phyloP scores from a whole-genome alignment of 2,329 filamentous ascomycete genomes.

The Talaromyces verruculosus region DNA sequence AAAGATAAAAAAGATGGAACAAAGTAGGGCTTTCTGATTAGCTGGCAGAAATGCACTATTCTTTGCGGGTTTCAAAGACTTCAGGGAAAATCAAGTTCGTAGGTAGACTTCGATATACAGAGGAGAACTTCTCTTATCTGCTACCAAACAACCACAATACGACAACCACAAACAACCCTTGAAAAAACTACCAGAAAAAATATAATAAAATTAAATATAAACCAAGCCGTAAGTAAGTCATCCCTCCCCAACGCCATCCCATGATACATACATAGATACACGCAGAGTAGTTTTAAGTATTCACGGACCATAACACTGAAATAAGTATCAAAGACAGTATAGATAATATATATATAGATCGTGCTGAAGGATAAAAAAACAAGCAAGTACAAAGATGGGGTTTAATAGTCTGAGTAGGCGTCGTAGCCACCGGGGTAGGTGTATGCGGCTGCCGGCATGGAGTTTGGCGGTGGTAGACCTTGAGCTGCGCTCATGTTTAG shows the following conservation, averaged over 20 bases:
- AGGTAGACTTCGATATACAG: too few species aligned
- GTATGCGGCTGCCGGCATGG: slow-evolving; percentile 29
- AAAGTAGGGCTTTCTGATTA: too few species aligned
- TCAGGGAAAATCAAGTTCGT: too few species aligned
- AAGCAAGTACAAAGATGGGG: slow-evolving; percentile 7
- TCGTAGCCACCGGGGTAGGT: slow-evolving; percentile 35
- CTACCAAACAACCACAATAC: background rate
- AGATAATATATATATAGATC: background rate
- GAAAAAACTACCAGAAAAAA: background rate
- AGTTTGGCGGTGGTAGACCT: slow-evolving; percentile 32
- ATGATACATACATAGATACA: slow-evolving; percentile 15
- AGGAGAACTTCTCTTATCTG: too few species aligned
- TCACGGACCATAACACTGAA: background rate
- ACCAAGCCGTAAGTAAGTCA: slow-evolving; percentile 1
- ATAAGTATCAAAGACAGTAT: background rate
- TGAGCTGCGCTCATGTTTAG: slow-evolving; percentile 29
- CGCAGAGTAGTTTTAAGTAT: background rate
- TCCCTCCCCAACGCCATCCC: slow-evolving; percentile 3
- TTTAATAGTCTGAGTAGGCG: slow-evolving; percentile 40
- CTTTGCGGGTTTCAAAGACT: too few species aligned
- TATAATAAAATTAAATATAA: background rate
- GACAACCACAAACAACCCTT: background rate
- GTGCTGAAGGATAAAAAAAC: background rate
- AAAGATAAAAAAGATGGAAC: too few species aligned
- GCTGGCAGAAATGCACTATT: too few species aligned